Percentiles rank a stretch among this genome's conserved stretches.
These are phyloP conservation scores for Sclerotinia minor DNA, from an alignment of 2,329 filamentous ascomycete genomes.

Conservation along the genomic window DNA sequence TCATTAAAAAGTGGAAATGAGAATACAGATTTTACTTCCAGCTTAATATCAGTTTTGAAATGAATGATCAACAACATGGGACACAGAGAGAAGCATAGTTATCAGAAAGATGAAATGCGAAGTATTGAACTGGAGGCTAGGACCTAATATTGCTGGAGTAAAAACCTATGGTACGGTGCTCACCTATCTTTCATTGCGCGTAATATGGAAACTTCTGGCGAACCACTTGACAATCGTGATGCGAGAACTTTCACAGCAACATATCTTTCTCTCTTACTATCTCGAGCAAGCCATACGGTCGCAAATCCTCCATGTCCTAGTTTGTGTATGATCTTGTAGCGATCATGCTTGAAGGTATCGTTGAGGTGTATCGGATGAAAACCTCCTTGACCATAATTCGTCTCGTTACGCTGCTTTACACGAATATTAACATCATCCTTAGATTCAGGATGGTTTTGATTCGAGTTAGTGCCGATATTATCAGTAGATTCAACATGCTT, in stretches of 20 bases:
- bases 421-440: background rate
- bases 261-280: slow-evolving; percentile 31
- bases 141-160: background rate
- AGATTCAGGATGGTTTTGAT: background rate
- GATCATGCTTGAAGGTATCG: slow-evolving; percentile 46
- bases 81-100: too few relatives aligned
- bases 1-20: too few relatives aligned
- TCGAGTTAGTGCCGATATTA: background rate
- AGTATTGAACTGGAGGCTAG: background rate
- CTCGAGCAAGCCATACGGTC: slow-evolving; percentile 49
- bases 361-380: slow-evolving; percentile 49
- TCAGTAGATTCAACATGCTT: slow-evolving; percentile 13
- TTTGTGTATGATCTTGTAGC: slow-evolving; percentile 49
- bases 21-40: too few relatives aligned
- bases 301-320: slow-evolving; percentile 49
- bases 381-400: slow-evolving; percentile 41
- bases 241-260: slow-evolving; percentile 33
- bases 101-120: background rate
- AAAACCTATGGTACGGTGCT: background rate
- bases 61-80: too few relatives aligned
- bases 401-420: slow-evolving; percentile 14
- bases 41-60: too few relatives aligned
- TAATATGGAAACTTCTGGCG: slow-evolving; percentile 31
- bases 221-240: slow-evolving; percentile 26
- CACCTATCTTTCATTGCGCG: slow-evolving; percentile 23